These are phyloP conservation scores for Metschnikowia bowlesiae DNA, from an alignment of 805 yeast species.

Conservation along the genomic window DNA sequence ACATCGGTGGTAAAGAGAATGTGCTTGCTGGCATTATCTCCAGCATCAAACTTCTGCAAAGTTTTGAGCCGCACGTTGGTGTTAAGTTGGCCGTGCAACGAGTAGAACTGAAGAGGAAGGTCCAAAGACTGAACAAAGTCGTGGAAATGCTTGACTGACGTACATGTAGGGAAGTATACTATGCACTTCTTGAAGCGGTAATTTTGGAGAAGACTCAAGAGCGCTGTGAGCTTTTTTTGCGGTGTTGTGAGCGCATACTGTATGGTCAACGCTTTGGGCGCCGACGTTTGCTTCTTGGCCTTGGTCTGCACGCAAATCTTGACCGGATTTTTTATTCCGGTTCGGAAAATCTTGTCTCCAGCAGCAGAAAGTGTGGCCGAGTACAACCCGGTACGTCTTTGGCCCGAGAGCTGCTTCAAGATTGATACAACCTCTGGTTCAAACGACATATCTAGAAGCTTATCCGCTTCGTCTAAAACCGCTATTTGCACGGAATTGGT, in stretches of 20 bases:
- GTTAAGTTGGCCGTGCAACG: constrained; percentile 89
- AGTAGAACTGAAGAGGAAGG: constrained; percentile 41
- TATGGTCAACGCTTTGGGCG: constrained; percentile 63
- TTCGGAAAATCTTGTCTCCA: constrained; percentile 69
- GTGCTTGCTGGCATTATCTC: constrained; percentile 42
- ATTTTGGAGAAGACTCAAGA: constrained; percentile 50
- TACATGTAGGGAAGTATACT: constrained; percentile 90
- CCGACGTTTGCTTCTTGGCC: constrained; percentile 24
- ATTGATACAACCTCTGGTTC: constrained; percentile 64
- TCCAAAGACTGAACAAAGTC: constrained; percentile 42
- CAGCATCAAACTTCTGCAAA: constrained; percentile 53
- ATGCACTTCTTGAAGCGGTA: constrained; percentile 72
- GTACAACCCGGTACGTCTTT: constrained; percentile 87
- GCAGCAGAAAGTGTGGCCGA: constrained; percentile 91
- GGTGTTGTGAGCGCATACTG: constrained; percentile 59
- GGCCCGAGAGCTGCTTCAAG: constrained; percentile 72
- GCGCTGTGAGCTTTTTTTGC: constrained; percentile 52
- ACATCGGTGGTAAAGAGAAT: constrained; percentile 91
- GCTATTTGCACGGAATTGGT: constrained; percentile 65
- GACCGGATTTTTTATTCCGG: constrained; percentile 93
- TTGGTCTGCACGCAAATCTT: constrained; percentile 69
- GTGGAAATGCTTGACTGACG: constrained; percentile 74
- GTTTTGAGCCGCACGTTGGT: constrained; percentile 76
- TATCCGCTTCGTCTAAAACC: constrained; percentile 91
- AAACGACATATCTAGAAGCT: constrained; percentile 75